These are phyloP conservation scores for Pseudocercospora eumusae DNA, from an alignment of 2,329 filamentous ascomycete genomes.

Conservation along the genomic window DNA sequence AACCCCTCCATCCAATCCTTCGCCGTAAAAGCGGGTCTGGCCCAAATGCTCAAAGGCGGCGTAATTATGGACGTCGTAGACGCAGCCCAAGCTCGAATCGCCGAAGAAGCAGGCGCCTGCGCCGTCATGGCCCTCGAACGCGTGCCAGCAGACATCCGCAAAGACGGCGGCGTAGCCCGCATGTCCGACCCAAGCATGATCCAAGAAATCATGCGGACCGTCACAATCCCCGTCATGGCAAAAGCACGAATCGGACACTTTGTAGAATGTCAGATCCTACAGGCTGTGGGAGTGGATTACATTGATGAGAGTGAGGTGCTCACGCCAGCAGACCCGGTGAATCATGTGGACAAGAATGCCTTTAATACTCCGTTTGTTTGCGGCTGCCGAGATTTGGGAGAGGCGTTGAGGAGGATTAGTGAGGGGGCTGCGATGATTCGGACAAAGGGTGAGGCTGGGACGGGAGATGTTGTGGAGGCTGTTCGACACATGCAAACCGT, in stretches of 20 bases:
- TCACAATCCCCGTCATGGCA: slow-evolving; percentile 98
- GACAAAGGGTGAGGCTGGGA: slow-evolving; percentile 97
- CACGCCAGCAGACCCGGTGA: slow-evolving; percentile 84
- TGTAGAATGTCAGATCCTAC: slow-evolving; percentile 96
- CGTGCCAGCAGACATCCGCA: slow-evolving; percentile 93
- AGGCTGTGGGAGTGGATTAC: slow-evolving; percentile 93
- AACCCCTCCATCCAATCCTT: slow-evolving; percentile 57
- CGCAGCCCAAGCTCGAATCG: slow-evolving; percentile 87
- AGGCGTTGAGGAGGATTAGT: slow-evolving; percentile 84
- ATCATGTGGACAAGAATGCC: slow-evolving; percentile 85
- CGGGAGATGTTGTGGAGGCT: slow-evolving; percentile 94
- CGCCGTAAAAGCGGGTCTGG: slow-evolving; percentile 89
- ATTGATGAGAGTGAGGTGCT: slow-evolving; percentile 98
- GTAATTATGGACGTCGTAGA: slow-evolving; percentile 99
- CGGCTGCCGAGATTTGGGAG: slow-evolving; percentile 89
- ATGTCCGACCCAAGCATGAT: slow-evolving; percentile 97
- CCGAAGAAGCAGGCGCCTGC: slow-evolving; percentile 91
- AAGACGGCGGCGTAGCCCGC: slow-evolving; percentile 86
- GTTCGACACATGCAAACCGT: slow-evolving; percentile 94
- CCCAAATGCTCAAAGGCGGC: slow-evolving; percentile 97
- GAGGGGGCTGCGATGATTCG: slow-evolving; percentile 99
- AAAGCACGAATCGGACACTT: slow-evolving; percentile 98
- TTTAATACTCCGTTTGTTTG: slow-evolving; percentile 92
- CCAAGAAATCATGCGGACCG: slow-evolving; percentile 88
- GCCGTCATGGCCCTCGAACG: slow-evolving; percentile 99